phyloP scores from a whole-genome alignment of 2,329 filamentous ascomycete genomes.

The Aspergillus brunneoviolaceus region DNA sequence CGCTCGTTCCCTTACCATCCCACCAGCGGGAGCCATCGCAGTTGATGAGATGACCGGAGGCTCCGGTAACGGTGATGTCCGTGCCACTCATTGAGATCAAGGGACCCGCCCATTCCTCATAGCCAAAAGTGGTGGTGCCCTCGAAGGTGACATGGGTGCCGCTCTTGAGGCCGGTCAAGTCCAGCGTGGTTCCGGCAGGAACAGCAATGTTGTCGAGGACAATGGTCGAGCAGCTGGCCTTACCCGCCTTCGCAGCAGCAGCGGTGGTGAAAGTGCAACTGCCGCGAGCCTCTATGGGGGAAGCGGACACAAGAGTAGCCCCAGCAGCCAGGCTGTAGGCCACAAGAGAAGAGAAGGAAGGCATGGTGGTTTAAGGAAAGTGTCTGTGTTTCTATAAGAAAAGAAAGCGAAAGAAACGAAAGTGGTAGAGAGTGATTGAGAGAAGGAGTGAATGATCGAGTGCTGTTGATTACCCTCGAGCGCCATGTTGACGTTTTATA shows the following conservation, averaged over 20 bases:
- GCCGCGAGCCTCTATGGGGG: neutral
- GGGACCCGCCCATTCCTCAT: slow-evolving; percentile 38
- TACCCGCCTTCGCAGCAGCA: slow-evolving; percentile 25
- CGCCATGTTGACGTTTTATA: neutral
- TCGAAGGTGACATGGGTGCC: slow-evolving; percentile 46
- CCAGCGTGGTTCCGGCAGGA: slow-evolving; percentile 40
- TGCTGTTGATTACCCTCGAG: neutral
- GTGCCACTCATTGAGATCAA: slow-evolving; percentile 39
- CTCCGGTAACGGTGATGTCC: slow-evolving; percentile 42
- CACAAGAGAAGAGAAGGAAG: neutral
- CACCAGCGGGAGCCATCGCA: slow-evolving; percentile 44
- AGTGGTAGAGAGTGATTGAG: neutral
- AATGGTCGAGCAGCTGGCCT: slow-evolving; percentile 44
- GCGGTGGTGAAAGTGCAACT: neutral
- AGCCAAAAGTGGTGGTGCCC: slow-evolving; percentile 40
- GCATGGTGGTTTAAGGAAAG: neutral
- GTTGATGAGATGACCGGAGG: slow-evolving; percentile 35
- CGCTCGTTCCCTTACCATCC: slow-evolving; percentile 50
- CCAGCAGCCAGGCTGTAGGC: neutral
- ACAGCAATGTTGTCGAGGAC: slow-evolving; percentile 42
- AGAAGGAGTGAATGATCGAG: too few relatives aligned
- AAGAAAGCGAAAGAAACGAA: neutral
- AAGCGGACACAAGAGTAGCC: neutral
- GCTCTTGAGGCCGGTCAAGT: slow-evolving; percentile 41
- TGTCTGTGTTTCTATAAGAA: neutral